Conservation (phyloP, 352 stramenopile genomes). For the Poterioochromonas sp. region DNA sequence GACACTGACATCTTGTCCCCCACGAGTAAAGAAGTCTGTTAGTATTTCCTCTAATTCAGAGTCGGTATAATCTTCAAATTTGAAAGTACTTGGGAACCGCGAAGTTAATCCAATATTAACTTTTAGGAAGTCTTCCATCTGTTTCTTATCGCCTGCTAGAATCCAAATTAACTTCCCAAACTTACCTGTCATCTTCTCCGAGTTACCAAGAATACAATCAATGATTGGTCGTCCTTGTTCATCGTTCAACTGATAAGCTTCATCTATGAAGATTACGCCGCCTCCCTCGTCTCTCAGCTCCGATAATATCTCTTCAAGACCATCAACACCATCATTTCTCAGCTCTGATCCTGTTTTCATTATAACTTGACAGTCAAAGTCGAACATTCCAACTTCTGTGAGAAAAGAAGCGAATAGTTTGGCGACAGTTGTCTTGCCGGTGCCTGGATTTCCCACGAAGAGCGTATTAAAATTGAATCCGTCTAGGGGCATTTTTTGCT, state of each 20-base stretch:
- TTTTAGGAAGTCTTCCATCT: slow-evolving; percentile 50
- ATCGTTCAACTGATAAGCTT: slow-evolving; percentile 66
- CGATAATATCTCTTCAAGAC: slow-evolving; percentile 56
- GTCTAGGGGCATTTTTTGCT: neutral
- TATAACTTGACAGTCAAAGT: slow-evolving; percentile 11
- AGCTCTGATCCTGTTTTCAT: slow-evolving; percentile 53
- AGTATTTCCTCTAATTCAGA: slow-evolving; percentile 30
- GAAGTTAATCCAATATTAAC: slow-evolving; percentile 40
- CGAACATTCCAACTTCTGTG: slow-evolving; percentile 54
- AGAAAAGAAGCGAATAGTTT: slow-evolving; percentile 58
- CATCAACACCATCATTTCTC: slow-evolving; percentile 51
- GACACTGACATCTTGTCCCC: too few species aligned
- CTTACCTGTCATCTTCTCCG: slow-evolving; percentile 54
- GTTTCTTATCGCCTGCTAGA: slow-evolving; percentile 54
- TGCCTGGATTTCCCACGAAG: slow-evolving; percentile 58
- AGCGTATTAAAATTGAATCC: neutral
- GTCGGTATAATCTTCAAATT: slow-evolving; percentile 36
- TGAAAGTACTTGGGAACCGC: slow-evolving; percentile 28
- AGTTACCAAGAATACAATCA: slow-evolving; percentile 55
- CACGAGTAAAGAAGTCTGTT: neutral
- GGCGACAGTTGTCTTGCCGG: slow-evolving; percentile 58
- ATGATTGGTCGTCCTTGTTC: slow-evolving; percentile 61
- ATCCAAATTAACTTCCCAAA: slow-evolving; percentile 20
- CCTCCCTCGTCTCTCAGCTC: slow-evolving; percentile 53
- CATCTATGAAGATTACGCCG: slow-evolving; percentile 76